Percentiles rank a stretch among this genome's conserved stretches.
phyloP scores from a whole-genome alignment of 805 yeast species.

The Ogataea salicorniae region DNA sequence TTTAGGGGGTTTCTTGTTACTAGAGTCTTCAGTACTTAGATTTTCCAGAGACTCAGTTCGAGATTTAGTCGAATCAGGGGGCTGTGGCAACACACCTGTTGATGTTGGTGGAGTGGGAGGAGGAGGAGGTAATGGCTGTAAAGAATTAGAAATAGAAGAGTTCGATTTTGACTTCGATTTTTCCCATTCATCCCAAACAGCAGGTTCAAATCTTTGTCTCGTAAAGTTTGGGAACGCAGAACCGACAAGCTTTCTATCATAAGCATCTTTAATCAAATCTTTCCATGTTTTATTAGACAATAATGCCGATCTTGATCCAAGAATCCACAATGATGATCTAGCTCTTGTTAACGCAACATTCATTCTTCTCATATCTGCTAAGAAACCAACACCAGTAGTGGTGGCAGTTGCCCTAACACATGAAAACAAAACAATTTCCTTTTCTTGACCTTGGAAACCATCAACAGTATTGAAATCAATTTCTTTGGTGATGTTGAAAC shows the following conservation, averaged over 20 bases:
- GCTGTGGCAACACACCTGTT: neutral
- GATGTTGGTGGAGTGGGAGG: too few species aligned
- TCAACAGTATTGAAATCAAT: conserved; percentile 93
- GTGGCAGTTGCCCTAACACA: conserved; percentile 84
- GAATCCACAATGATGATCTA: conserved; percentile 82
- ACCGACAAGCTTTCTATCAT: conserved; percentile 33
- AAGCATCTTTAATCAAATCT: conserved; percentile 62
- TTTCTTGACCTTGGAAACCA: conserved; percentile 98
- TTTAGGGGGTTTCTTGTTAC: too few species aligned
- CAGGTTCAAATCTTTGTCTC: neutral
- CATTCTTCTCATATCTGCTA: conserved; percentile 90
- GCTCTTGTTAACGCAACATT: conserved; percentile 97
- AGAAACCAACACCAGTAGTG: conserved; percentile 60
- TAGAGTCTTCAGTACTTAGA: too few species aligned
- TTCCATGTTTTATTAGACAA: conserved; percentile 67
- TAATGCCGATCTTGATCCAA: conserved; percentile 75
- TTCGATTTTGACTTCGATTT: neutral
- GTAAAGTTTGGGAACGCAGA: conserved; percentile 26
- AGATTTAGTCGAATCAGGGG: too few species aligned
- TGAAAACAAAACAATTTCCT: conserved; percentile 87
- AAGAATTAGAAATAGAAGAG: neutral
- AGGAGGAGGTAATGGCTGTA: neutral
- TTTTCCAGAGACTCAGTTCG: too few species aligned
- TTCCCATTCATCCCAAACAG: neutral
- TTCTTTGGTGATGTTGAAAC: conserved; percentile 53